phyloP scores from a whole-genome alignment of 2,329 filamentous ascomycete species.

The Beauveria medogensis region DNA sequence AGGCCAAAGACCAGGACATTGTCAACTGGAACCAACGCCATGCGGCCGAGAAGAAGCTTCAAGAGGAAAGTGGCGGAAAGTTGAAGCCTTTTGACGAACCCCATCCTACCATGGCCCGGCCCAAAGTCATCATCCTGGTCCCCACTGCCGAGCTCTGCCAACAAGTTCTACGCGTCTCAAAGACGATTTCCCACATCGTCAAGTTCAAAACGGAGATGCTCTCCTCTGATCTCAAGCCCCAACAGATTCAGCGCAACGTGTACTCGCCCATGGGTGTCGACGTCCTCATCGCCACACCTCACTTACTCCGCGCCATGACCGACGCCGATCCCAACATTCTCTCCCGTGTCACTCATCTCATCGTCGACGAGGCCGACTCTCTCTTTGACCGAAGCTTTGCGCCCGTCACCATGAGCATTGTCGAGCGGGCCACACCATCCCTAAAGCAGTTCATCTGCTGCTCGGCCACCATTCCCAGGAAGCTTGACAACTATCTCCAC shows the following conservation, averaged over 20 bases:
- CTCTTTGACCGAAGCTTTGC: conserved; percentile 90
- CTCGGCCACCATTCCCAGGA: conserved; percentile 89
- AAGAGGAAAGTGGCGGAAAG: conserved; percentile 44
- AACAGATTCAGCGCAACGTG: conserved; percentile 74
- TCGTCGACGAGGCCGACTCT: conserved; percentile 94
- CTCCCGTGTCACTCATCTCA: conserved; percentile 79
- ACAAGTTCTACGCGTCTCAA: conserved; percentile 76
- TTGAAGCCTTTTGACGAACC: conserved; percentile 60
- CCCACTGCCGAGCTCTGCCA: conserved; percentile 87
- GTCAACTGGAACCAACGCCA: conserved; percentile 48
- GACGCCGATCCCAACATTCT: conserved; percentile 86
- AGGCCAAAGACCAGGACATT: conserved; percentile 51
- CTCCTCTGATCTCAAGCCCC: conserved; percentile 66
- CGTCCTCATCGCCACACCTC: conserved; percentile 78
- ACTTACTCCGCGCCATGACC: conserved; percentile 80
- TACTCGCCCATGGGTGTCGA: conserved; percentile 79
- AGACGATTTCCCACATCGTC: conserved; percentile 71
- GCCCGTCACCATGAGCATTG: conserved; percentile 70
- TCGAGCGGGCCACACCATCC: conserved; percentile 74
- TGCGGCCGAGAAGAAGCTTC: conserved; percentile 48
- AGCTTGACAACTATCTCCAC: conserved; percentile 77
- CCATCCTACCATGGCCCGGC: conserved; percentile 67
- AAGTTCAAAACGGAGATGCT: conserved; percentile 83
- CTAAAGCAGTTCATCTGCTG: conserved; percentile 83
- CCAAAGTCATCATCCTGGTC: conserved; percentile 76